Base-by-base conservation (phyloP, 257 asterid genomes). In the Solanum virginianum region DNA sequence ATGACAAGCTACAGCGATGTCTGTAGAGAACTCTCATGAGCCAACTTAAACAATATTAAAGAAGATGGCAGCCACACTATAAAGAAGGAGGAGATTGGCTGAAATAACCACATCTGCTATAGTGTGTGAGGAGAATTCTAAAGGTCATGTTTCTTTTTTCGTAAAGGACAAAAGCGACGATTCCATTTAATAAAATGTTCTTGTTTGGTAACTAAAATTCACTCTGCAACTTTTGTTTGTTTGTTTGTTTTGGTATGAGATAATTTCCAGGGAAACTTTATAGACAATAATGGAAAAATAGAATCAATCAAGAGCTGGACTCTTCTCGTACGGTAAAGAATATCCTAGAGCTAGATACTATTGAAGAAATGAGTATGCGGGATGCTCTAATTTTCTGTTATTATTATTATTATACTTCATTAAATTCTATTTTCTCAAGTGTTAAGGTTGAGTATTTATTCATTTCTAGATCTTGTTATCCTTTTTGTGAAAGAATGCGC, bases 1-100 rank as follows among this genome's bases (percentile, higher is more conserved):
- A 88, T 96, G 99, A 98, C 99, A 96, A 83, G 90, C 85, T 16
- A 81, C 92, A 62, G 89, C 97, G 1, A 96, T 93, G 88, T 95
- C 97, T 22, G 97, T 96, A 86, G 98, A 94, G 90, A 94, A 96
- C 86, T 93, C 98, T 47, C 99, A 96, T 87, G 95, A 90, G 91
- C 91, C 98, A 24, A 89, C 96, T 0, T 98, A 96, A 59, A 86
- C 91, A 66, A 91, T 96, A 59, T 60, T 96, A 91, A 94, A 91
- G 91, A 93, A 93, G 90, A 98, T 96, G 86, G 98, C 93, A 13
- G 94, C 91, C 86, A 92, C 94, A 7, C 70, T 96, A 26, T 2
- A 22, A 97, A 95, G 74, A 92, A 89, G 89, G 98, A 94, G 80
- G 96, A 96, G 83, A 90, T 84, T 92, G 47, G 91, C 96, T 86